These are phyloP conservation scores for Candida khao-thaluensis DNA, from an alignment of 805 yeast species.

Conservation along the genomic window DNA sequence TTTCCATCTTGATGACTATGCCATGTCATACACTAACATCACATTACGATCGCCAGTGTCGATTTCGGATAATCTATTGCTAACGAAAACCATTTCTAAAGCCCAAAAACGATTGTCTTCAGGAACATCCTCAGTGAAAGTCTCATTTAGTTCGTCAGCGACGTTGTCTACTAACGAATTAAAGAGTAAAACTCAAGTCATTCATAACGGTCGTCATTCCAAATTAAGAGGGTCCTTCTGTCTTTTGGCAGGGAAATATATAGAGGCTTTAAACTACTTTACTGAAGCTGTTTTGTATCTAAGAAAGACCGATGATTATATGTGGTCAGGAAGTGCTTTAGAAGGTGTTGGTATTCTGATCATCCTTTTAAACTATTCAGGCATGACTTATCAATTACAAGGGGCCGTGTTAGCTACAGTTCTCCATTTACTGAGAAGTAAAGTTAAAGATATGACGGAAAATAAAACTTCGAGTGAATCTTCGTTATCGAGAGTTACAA, in stretches of 20 bases:
- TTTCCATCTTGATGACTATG: slow-evolving; percentile 61
- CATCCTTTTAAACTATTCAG: slow-evolving; percentile 57
- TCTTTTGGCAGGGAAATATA: slow-evolving; percentile 74
- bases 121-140: slow-evolving; percentile 33
- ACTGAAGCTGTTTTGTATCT: slow-evolving; percentile 67
- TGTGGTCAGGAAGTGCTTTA: slow-evolving; percentile 89
- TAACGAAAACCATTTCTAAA: slow-evolving; percentile 38
- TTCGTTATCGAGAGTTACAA: slow-evolving; percentile 6
- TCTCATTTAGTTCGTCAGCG: slow-evolving; percentile 20
- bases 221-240: slow-evolving; percentile 77
- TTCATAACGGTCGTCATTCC: slow-evolving; percentile 68
- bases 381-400: slow-evolving; percentile 50
- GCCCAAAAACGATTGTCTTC: slow-evolving; percentile 46
- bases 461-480: slow-evolving; percentile 32
- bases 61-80: slow-evolving; percentile 48
- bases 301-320: slow-evolving; percentile 63
- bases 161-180: slow-evolving; percentile 19
- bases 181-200: slow-evolving; percentile 36
- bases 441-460: slow-evolving; percentile 19
- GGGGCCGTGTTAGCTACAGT: slow-evolving; percentile 32
- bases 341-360: slow-evolving; percentile 75
- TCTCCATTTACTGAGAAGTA: slow-evolving; percentile 32
- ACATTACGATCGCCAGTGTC: slow-evolving; percentile 82
- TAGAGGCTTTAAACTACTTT: slow-evolving; percentile 68
- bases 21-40: slow-evolving; percentile 72